Conservation (phyloP, 306 rosid genomes). For the Casuarina equisetifolia region DNA sequence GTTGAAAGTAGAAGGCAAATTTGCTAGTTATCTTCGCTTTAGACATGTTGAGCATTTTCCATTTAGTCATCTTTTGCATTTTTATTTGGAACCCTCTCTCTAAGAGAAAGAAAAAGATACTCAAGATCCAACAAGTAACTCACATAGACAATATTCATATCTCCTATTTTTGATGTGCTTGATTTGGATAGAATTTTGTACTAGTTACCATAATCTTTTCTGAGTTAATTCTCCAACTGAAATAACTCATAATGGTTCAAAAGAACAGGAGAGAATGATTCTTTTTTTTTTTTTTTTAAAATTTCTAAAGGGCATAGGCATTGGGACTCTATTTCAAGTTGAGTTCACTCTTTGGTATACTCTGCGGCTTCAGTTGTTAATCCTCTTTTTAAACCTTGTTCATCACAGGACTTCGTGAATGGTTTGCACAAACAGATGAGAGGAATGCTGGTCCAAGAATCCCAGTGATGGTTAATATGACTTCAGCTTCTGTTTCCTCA, state of each 20-base stretch:
- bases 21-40: not conserved
- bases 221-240: not conserved
- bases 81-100: too few species aligned
- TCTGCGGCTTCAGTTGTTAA: conserved; percentile 3
- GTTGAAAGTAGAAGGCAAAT: not conserved
- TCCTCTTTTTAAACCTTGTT: not conserved
- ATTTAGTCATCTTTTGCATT: too few species aligned
- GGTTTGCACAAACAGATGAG: conserved; percentile 96
- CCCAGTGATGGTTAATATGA: conserved; percentile 99
- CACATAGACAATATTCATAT: too few species aligned
- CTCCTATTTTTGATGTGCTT: not conserved
- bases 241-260: not conserved
- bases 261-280: too few species aligned
- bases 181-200: too few species aligned
- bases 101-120: too few species aligned
- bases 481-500: conserved; percentile 75
- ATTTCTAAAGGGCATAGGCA: too few species aligned
- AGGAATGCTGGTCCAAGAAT: conserved; percentile 92
- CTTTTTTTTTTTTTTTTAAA: too few species aligned
- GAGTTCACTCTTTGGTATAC: conserved; percentile 3
- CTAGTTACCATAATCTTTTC: not conserved
- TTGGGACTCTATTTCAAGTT: not conserved
- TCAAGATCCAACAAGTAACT: too few species aligned
- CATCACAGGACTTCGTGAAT: conserved; percentile 83
- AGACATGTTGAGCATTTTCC: too few species aligned